Conservation (phyloP, 2,329 filamentous ascomycete genomes). For the Colletotrichum tropicale region DNA sequence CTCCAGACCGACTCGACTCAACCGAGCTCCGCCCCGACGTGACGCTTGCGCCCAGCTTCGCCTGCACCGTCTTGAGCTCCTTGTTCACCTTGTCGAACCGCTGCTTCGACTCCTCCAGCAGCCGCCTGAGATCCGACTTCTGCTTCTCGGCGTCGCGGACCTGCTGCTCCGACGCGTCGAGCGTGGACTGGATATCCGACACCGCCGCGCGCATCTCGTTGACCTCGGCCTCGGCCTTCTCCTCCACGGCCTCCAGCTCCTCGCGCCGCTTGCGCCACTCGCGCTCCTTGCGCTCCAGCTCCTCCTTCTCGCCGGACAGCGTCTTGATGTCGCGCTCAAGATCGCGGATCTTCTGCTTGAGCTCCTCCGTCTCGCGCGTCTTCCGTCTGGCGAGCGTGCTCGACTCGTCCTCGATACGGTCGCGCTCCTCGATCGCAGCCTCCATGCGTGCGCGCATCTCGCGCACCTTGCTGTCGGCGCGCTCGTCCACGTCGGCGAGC, state of each 20-base stretch:
- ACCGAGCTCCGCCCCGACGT: constrained; percentile 46
- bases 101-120: constrained; percentile 78
- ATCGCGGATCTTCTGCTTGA: constrained; percentile 79
- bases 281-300: constrained; percentile 74
- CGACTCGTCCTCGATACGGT: constrained; percentile 90
- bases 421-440: constrained; percentile 88
- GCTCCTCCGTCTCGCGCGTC: constrained; percentile 84
- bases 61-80: constrained; percentile 59
- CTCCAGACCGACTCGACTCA: constrained; percentile 49
- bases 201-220: constrained; percentile 79
- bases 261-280: constrained; percentile 77
- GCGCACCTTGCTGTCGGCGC: constrained; percentile 79
- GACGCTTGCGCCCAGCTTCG: constrained; percentile 39
- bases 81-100: constrained; percentile 82
- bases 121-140: constrained; percentile 73
- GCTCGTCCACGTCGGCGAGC: constrained; percentile 83
- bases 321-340: constrained; percentile 78
- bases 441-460: constrained; percentile 92
- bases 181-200: constrained; percentile 74
- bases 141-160: constrained; percentile 84
- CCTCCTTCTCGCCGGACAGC: constrained; percentile 76
- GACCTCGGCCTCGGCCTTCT: constrained; percentile 74
- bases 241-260: constrained; percentile 74
- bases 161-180: constrained; percentile 89
- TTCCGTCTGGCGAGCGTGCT: constrained; percentile 77